Base-by-base conservation (phyloP, 2,329 filamentous ascomycete genomes). In the Pseudonectria buxi region DNA sequence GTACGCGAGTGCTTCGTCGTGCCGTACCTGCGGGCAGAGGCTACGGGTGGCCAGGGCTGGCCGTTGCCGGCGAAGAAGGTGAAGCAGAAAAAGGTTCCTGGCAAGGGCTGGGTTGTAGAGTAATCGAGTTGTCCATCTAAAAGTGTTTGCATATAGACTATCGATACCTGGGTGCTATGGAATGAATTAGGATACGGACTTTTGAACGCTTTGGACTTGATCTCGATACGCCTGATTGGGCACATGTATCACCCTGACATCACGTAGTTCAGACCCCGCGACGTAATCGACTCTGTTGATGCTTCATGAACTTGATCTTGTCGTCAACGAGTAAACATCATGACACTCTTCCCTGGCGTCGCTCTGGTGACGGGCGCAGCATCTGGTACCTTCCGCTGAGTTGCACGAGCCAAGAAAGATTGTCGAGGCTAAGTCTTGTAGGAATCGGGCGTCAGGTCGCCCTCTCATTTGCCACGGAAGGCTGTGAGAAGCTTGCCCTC, bases 1-100 rank as follows among this genome's bases (percentile, higher is more conserved):
- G 63, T 63, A 43, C 74, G 89, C 32, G 83, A 92, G 61, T 88
- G 84, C 50, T 94, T 85, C 76, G 84, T 94, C 3, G 76, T 90
- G 46, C 82, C 89, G 31, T 83, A 81, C 46, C 57, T 96, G 45
- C 67, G 80, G 33, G 81, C 84, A 0, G 84, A 87, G 52, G 76
- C 71, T 1, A 70, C 61, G 0, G 79, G 76, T 1, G 77, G 76
- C 1, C 69, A 80, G 48, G 86, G 87, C 1, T 95, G 89, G 89
- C 83, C 86, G 10, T 60, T 98, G 57, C 84, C 86, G 4, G 81
- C 84, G n/a, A 81, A 79, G 62, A 94, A 85, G 65, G 83, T 96
- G 28, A 71, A 78, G 50, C 90, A 96, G 65, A 80, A 65, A 61
- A 87, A 82, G 63, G 75, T 86, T 40, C 57, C 69, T 1, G 83